A percentile compares a stretch with the other conserved stretches of the same genome.
Conservation (phyloP, 352 stramenopile genomes). For the Globisporangium ultimum region DNA sequence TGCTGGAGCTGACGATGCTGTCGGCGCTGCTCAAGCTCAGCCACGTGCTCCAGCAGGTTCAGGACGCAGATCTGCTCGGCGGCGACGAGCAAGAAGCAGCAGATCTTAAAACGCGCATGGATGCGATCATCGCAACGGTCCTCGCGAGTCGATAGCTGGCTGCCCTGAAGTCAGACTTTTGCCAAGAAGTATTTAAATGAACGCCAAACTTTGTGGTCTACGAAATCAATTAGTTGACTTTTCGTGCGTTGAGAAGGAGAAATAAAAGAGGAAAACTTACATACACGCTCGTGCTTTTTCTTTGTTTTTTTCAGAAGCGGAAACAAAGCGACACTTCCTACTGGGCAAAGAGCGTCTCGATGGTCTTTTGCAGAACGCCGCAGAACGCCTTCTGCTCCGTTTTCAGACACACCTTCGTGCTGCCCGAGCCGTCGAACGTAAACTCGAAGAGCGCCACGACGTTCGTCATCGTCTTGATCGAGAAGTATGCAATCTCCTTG, state of each 20-base stretch:
- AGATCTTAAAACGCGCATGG: constrained; percentile 31
- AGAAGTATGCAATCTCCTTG: constrained; percentile 96
- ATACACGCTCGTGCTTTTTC: too few relatives aligned
- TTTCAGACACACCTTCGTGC: constrained; percentile 94
- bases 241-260: too few relatives aligned
- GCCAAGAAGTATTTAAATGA: not conserved
- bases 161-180: not conserved
- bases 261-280: too few relatives aligned
- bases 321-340: constrained; percentile 5
- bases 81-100: constrained; percentile 7
- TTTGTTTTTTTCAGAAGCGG: too few relatives aligned
- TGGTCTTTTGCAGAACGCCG: constrained; percentile 81
- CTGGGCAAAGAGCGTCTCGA: constrained; percentile 73
- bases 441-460: constrained; percentile 93
- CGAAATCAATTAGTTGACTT: too few relatives aligned
- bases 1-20: constrained; percentile 25
- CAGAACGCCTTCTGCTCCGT: constrained; percentile 91
- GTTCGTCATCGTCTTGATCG: constrained; percentile 91
- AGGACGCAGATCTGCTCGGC: constrained; percentile 16
- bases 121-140: constrained; percentile 30
- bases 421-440: constrained; percentile 92
- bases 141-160: constrained; percentile 1
- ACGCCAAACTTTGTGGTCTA: too few relatives aligned
- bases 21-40: constrained; percentile 43
- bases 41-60: constrained; percentile 15